These are phyloP conservation scores for Musa schizocarpa DNA, from an alignment of 176 grass and related monocot genomes.

Conservation along the genomic window DNA sequence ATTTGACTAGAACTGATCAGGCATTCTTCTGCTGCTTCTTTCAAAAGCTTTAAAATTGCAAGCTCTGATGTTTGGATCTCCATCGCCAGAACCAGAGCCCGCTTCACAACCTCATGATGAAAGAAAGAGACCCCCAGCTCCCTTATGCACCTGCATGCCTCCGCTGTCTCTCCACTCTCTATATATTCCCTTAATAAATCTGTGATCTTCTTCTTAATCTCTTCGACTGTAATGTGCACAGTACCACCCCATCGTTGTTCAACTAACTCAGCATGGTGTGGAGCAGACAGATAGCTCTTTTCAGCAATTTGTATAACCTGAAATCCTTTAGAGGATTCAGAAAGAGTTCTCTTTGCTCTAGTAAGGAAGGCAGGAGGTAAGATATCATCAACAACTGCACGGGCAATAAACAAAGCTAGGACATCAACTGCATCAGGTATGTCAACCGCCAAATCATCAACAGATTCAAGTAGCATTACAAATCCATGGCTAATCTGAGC, in stretches of 20 bases:
- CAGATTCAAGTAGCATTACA: constrained; percentile 72
- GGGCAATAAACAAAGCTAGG: no score
- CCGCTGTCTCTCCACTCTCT: no score
- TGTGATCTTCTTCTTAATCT: no score
- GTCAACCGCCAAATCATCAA: constrained; percentile 77
- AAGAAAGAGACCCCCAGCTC: no score
- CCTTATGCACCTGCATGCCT: no score
- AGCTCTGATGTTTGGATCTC: constrained; percentile 61
- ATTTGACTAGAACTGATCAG: constrained; percentile 64
- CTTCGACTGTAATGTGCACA: no score
- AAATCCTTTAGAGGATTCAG: constrained; percentile 64
- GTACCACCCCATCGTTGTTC: constrained; percentile 76
- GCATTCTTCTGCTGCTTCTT: constrained; percentile 35
- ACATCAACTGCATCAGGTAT: constrained; percentile 37
- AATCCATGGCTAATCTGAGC: constrained; percentile 71
- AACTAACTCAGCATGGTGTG: constrained; percentile 81
- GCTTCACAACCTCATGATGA: no score
- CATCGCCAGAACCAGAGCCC: constrained; percentile 55
- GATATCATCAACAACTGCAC: no score
- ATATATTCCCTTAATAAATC: no score
- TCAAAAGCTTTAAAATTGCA: constrained; percentile 60
- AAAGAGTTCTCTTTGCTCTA: constrained; percentile 46
- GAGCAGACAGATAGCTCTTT: constrained; percentile 91
- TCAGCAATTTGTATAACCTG: constrained; percentile 69
- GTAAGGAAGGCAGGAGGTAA: constrained; percentile 27